These are phyloP conservation scores for Sarcodon sp. DNA, from an alignment of 768 basidiomycete genomes.

Conservation along the genomic window DNA sequence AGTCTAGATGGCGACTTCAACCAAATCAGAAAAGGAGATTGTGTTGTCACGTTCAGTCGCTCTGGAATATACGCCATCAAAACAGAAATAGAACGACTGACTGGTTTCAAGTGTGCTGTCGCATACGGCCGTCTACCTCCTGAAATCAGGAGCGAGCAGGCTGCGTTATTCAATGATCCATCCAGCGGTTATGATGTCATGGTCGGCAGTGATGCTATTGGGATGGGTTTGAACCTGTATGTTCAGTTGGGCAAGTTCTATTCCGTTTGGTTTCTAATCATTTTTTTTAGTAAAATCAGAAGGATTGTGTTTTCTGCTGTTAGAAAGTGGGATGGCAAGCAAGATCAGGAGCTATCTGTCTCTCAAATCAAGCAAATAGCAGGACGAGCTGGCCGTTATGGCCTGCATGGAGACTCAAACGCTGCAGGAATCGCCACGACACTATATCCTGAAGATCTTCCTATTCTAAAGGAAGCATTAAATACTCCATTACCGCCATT, in stretches of 20 bases:
- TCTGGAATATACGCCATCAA: conserved; percentile 68
- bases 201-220: conserved; percentile 89
- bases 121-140: conserved; percentile 90
- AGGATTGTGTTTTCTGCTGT: conserved; percentile 70
- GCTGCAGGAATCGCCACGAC: conserved; percentile 66
- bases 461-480: conserved; percentile 44
- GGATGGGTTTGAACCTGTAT: conserved; percentile 96
- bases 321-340: conserved; percentile 48
- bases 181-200: conserved; percentile 79
- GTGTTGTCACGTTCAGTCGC: conserved; percentile 79
- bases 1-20: conserved; percentile 50
- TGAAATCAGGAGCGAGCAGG: conserved; percentile 86
- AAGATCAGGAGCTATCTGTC: conserved; percentile 32
- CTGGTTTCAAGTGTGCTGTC: conserved; percentile 76
- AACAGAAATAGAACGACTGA: conserved; percentile 51
- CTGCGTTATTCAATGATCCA: conserved; percentile 80
- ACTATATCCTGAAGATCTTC: conserved; percentile 47
- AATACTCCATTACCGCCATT: conserved; percentile 36
- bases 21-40: conserved; percentile 71
- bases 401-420: conserved; percentile 34
- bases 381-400: conserved; percentile 86
- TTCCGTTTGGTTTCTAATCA: not conserved
- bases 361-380: conserved; percentile 92
- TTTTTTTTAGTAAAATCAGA: conserved; percentile 65
- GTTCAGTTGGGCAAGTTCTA: conserved; percentile 13